These are phyloP conservation scores for Amylostereum chailletii DNA, from an alignment of 1,284 basidiomycete species.

Conservation along the genomic window DNA sequence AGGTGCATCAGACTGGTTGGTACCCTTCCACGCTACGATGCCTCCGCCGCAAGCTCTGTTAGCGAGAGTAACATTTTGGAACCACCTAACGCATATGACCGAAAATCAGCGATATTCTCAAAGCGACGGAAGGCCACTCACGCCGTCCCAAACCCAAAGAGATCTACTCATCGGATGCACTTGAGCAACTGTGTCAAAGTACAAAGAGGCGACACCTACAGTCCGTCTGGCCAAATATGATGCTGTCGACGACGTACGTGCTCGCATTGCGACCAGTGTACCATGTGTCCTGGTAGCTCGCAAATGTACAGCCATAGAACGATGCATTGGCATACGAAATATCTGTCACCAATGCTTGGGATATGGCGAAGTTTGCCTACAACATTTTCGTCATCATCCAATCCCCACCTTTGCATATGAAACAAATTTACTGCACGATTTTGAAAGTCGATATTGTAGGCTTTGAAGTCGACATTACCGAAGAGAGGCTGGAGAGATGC, in stretches of 20 bases:
- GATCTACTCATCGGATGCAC: constrained; percentile 22
- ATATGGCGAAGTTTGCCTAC: constrained; percentile 48
- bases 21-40: constrained; percentile 53
- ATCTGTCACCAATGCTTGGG: constrained; percentile 51
- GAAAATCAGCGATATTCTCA: not conserved
- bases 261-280: constrained; percentile 52
- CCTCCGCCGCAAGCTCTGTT: constrained; percentile 58
- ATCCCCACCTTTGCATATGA: not conserved
- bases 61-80: constrained; percentile 49
- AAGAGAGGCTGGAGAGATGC: constrained; percentile 46
- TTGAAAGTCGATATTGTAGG: constrained; percentile 60
- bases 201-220: constrained; percentile 28
- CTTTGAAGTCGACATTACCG: constrained; percentile 51
- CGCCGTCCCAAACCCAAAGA: constrained; percentile 52
- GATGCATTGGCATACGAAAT: constrained; percentile 57
- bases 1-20: constrained; percentile 42
- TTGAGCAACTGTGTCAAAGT: not conserved
- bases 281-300: constrained; percentile 61
- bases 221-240: constrained; percentile 56
- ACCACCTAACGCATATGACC: constrained; percentile 34
- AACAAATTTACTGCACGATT: constrained; percentile 45
- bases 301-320: constrained; percentile 58
- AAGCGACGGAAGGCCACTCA: constrained; percentile 20
- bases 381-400: not conserved
- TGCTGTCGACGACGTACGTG: constrained; percentile 54